Conservation (phyloP, 2,329 filamentous ascomycete genomes). For the Aspergillus sp. region DNA sequence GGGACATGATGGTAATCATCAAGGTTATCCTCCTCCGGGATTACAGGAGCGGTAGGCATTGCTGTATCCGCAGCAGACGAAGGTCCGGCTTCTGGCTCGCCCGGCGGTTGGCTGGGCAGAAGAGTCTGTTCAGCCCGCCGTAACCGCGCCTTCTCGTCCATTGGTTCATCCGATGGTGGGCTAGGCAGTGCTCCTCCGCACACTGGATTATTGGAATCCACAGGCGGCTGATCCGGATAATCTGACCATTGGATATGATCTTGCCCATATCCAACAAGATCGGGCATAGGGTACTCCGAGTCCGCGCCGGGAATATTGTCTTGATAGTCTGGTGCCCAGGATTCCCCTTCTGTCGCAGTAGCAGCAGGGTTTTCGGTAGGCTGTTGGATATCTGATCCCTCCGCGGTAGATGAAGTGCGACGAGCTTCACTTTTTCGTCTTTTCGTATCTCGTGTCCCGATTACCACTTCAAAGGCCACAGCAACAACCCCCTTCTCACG, state of each 20-base stretch:
- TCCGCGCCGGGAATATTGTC: slow-evolving; percentile 19
- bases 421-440: slow-evolving; percentile 46
- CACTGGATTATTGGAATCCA: slow-evolving; percentile 20
- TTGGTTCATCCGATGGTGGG: slow-evolving; percentile 58
- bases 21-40: slow-evolving; percentile 53
- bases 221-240: slow-evolving; percentile 25
- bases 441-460: slow-evolving; percentile 80
- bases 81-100: slow-evolving; percentile 44
- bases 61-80: slow-evolving; percentile 36
- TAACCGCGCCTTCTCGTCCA: slow-evolving; percentile 80
- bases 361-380: slow-evolving; percentile 16
- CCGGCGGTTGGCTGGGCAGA: slow-evolving; percentile 75
- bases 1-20: slow-evolving; percentile 45
- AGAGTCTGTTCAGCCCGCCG: slow-evolving; percentile 75
- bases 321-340: slow-evolving; percentile 23
- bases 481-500: slow-evolving; percentile 91
- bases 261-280: slow-evolving; percentile 27
- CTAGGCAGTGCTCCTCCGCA: slow-evolving; percentile 31
- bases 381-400: slow-evolving; percentile 29
- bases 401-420: slow-evolving; percentile 27
- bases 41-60: slow-evolving; percentile 46
- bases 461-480: slow-evolving; percentile 79
- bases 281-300: slow-evolving; percentile 21
- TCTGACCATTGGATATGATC: slow-evolving; percentile 28
- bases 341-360: slow-evolving; percentile 22